Conservation (phyloP, 345 rosid species). For the Cardamine occulta region DNA sequence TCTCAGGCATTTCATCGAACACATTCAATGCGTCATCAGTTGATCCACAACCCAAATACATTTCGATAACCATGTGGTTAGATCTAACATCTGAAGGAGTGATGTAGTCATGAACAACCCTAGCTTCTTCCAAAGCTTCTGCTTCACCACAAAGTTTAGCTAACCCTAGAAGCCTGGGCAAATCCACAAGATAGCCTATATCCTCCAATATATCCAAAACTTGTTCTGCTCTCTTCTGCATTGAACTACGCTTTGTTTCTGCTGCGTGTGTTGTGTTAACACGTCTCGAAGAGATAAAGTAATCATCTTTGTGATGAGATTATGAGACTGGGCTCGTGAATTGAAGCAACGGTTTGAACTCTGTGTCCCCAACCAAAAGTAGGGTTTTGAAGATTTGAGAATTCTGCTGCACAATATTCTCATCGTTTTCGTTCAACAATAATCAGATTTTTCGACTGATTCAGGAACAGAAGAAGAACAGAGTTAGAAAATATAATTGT, state of each 20-base stretch:
- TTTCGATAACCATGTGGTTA: conserved; percentile 55
- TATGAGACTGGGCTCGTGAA: conserved; percentile 10
- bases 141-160: conserved; percentile 62
- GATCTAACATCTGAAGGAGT: conserved; percentile 45
- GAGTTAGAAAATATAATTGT: neutral
- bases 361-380: neutral
- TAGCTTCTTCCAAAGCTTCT: conserved; percentile 63
- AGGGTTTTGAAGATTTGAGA: conserved; percentile 18
- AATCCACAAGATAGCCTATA: conserved; percentile 49
- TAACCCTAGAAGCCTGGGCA: conserved; percentile 49
- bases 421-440: neutral
- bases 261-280: neutral
- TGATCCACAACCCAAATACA: conserved; percentile 66
- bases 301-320: conserved; percentile 1
- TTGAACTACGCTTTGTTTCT: neutral
- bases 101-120: conserved; percentile 52
- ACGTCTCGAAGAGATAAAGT: neutral
- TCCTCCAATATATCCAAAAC: conserved; percentile 51
- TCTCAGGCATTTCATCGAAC: conserved; percentile 58
- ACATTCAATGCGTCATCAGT: conserved; percentile 49
- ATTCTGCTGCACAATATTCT: conserved; percentile 3
- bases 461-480: neutral
- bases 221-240: conserved; percentile 43
- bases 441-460: too few relatives aligned
- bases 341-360: conserved; percentile 23